Evolutionary conservation across 192 early-diverging fungal species (phyloP).

Genomic region (Backusella parvicylindrica): DNA sequence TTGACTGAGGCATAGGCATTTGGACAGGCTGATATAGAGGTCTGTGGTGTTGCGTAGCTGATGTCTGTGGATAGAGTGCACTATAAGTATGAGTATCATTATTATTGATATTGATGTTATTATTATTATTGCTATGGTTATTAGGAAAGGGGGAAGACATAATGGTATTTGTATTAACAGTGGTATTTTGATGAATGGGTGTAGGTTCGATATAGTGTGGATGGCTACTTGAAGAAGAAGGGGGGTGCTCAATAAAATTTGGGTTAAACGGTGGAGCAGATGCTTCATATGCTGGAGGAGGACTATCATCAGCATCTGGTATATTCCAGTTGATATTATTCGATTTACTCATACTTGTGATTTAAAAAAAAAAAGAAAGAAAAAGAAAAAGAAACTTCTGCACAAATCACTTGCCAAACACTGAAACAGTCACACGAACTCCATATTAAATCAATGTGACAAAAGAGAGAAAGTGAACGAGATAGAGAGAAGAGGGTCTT

Average conservation of each 20-base stretch:
- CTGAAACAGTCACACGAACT: background rate
- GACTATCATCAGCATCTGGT: conserved; percentile 8
- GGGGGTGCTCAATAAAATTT: background rate
- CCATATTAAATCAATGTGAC: background rate
- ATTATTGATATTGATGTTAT: background rate
- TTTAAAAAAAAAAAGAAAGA: background rate
- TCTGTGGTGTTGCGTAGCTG: background rate
- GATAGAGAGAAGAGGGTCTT: background rate
- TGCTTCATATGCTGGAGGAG: background rate
- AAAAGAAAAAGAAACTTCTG: background rate
- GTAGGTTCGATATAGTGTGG: background rate
- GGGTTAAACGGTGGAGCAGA: conserved; percentile 4
- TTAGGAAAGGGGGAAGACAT: background rate
- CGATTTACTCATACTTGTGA: background rate
- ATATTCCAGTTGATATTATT: background rate
- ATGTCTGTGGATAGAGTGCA: background rate
- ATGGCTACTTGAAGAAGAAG: background rate
- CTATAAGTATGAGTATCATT: background rate
- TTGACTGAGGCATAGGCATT: background rate
- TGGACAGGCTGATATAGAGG: background rate
- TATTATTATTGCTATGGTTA: background rate
- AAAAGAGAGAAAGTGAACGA: background rate
- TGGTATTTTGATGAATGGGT: background rate
- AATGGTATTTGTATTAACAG: background rate
- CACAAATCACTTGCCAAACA: background rate